phyloP scores from a whole-genome alignment of 768 basidiomycete species.

The Boletus rufocinnamomeus region DNA sequence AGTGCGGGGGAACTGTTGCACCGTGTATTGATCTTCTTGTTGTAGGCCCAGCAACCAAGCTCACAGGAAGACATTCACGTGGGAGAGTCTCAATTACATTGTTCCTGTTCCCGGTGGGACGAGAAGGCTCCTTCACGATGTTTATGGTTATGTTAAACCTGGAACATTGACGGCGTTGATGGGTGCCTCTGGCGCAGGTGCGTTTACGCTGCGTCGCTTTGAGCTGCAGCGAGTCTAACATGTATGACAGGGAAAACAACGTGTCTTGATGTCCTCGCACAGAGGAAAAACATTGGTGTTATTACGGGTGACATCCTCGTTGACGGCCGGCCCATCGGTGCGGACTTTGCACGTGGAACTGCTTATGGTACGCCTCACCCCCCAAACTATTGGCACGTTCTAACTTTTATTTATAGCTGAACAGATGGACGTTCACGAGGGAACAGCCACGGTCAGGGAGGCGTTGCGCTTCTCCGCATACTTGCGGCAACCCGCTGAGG shows the following conservation, averaged over 20 bases:
- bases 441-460: constrained; percentile 80
- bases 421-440: constrained; percentile 87
- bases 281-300: constrained; percentile 71
- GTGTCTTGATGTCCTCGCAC: constrained; percentile 72
- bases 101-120: constrained; percentile 67
- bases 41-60: background rate
- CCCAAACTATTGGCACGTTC: constrained; percentile 21
- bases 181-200: constrained; percentile 80
- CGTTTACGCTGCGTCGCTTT: constrained; percentile 26
- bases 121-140: constrained; percentile 67
- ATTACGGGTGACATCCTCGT: constrained; percentile 65
- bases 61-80: constrained; percentile 61
- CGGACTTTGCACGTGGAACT: constrained; percentile 65
- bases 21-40: constrained; percentile 2
- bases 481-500: constrained; percentile 70
- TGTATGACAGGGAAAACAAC: constrained; percentile 64
- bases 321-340: constrained; percentile 60
- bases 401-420: constrained; percentile 50
- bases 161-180: constrained; percentile 88
- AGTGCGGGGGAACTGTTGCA: background rate
- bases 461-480: constrained; percentile 86
- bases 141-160: constrained; percentile 80
- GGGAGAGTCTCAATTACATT: constrained; percentile 76
- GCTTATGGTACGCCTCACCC: constrained; percentile 61
- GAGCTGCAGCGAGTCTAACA: constrained; percentile 1